phyloP scores from a whole-genome alignment of 805 yeast genomes.

The Metschnikowia rubicola region DNA sequence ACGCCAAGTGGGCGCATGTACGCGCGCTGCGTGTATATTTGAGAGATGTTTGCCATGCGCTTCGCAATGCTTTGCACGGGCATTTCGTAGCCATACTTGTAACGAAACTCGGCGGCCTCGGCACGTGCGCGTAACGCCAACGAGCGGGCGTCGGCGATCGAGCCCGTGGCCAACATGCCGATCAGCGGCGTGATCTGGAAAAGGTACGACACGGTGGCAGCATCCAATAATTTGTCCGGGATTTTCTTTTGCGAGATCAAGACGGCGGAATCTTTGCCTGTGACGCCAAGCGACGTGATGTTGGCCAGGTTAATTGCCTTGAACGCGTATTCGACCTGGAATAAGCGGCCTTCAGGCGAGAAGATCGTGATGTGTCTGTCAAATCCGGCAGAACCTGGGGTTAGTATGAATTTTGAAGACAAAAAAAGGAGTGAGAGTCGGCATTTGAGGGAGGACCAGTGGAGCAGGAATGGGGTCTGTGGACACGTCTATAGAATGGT shows the following conservation, averaged over 20 bases:
- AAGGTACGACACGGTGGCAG: conserved; percentile 80
- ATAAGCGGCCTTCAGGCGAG: conserved; percentile 96
- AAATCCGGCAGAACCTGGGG: conserved; percentile 81
- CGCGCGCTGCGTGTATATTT: conserved; percentile 94
- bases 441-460: not conserved
- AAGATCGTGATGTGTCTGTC: conserved; percentile 98
- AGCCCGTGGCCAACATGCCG: conserved; percentile 92
- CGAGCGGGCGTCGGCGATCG: conserved; percentile 92
- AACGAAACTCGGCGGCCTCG: conserved; percentile 95
- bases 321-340: conserved; percentile 97
- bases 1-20: conserved; percentile 98
- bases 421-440: not conserved
- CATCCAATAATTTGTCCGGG: conserved; percentile 89
- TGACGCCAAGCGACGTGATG: conserved; percentile 82
- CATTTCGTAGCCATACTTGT: conserved; percentile 94
- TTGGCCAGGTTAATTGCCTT: conserved; percentile 93
- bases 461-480: no score
- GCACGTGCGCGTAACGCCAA: conserved; percentile 85
- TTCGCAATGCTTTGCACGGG: conserved; percentile 91
- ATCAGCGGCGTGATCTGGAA: conserved; percentile 77
- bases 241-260: conserved; percentile 93
- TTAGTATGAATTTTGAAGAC: conserved; percentile 30
- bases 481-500: no score
- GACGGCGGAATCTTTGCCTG: conserved; percentile 84
- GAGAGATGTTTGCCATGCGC: conserved; percentile 93